Evolutionary conservation across 306 rosid genomes (phyloP), one percentile per base, ranked within the genome.

Genomic region (Lathyrus aphaca): DNA sequence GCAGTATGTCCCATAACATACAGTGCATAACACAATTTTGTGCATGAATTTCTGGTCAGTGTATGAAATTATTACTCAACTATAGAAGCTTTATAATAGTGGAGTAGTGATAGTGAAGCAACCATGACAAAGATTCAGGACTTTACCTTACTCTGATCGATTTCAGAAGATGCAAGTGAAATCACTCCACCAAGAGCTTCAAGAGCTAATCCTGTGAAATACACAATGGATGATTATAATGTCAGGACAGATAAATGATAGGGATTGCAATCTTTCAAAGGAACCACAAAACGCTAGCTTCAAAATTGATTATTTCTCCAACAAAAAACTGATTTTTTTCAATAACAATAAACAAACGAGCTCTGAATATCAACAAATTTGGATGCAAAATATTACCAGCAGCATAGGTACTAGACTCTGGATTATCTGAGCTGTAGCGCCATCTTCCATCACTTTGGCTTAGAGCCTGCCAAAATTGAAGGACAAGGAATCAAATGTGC

Each of bases 401-500:
- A 72, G 97, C 99, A 87, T 77, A 87, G 76, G 96, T 91, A 82
- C 97, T 95, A 66, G 99, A 87, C 69, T 91, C 97, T 1, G 97
- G 95, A 35, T 91, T 95, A 72, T 82, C 85, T 21, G 96, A 83
- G 74, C 99, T 87, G 65, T 86, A 89, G 70, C 95, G 96, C 99
- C 99, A 95, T 68, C 93, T 91, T 84, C 99, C 99, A 87, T 95
- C 99, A 75, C 95, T 95, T 83, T 95, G 99, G 89, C 99, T 89
- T 82, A 91, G 64, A 81, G 99, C 86, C 99, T 95, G 91, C 77
- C 77, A 80, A 68, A 27, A 54, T 70, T 37, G 59, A 63, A 64
- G 51, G 51, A 71, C 48, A 44, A 37, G 38, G 77, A 79, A 35
- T 71, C 73, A 79, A 46, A 67, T 30, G 30, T 73, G 53, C 74